These are phyloP conservation scores for Groenewaldozyma salmanticensis DNA, from an alignment of 805 yeast genomes.

Conservation along the genomic window DNA sequence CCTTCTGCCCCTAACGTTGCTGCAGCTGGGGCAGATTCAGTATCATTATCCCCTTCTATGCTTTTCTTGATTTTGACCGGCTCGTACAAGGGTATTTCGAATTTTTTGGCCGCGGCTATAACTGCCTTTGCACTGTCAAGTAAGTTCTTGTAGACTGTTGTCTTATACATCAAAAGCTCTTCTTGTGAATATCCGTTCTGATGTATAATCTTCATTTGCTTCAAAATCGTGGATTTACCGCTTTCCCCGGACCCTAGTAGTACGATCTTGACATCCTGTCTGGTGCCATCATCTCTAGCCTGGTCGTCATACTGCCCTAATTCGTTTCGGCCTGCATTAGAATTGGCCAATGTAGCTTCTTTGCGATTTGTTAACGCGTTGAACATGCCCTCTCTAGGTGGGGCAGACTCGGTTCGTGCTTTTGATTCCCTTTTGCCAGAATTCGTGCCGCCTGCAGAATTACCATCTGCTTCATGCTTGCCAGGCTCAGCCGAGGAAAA, in stretches of 20 bases:
- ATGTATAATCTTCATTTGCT: slow-evolving; percentile 72
- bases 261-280: slow-evolving; percentile 55
- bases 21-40: neutral
- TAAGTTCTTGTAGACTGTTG: slow-evolving; percentile 69
- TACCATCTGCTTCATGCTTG: too few species aligned
- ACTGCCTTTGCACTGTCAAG: slow-evolving; percentile 67
- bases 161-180: slow-evolving; percentile 64
- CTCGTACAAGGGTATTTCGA: slow-evolving; percentile 23
- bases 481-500: too few species aligned
- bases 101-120: slow-evolving; percentile 53
- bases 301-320: too few species aligned
- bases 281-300: neutral
- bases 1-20: neutral
- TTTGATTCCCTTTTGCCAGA: too few species aligned
- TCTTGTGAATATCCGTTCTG: slow-evolving; percentile 62
- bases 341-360: too few species aligned
- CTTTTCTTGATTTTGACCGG: too few species aligned
- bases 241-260: slow-evolving; percentile 75
- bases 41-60: slow-evolving; percentile 1
- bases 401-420: too few species aligned
- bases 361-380: too few species aligned
- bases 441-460: too few species aligned
- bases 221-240: slow-evolving; percentile 72
- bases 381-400: too few species aligned
- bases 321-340: too few species aligned